Percentiles rank a stretch among this genome's conserved stretches.
Conservation (phyloP, 2,329 filamentous ascomycete species). For the Harringtonia lauricola region DNA sequence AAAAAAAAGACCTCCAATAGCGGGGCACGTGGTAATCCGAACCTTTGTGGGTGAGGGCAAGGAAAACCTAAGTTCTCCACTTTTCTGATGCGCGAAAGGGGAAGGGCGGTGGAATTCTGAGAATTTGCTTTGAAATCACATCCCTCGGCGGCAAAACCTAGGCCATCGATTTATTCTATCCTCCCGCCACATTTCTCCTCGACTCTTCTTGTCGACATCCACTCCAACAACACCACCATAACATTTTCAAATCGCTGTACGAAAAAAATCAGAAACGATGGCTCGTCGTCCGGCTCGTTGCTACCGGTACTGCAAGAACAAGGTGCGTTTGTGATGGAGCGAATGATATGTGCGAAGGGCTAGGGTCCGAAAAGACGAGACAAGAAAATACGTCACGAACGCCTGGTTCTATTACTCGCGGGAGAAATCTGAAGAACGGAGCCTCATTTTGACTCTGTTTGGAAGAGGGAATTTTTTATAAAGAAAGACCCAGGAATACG, state of each 20-base stretch:
- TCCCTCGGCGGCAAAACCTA: constrained; percentile 12
- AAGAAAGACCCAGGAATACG: neutral
- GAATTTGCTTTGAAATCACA: constrained; percentile 44
- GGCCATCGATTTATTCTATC: constrained; percentile 1
- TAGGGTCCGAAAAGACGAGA: neutral
- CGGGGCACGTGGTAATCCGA: constrained; percentile 9
- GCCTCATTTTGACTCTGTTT: neutral
- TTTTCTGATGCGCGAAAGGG: constrained; percentile 8
- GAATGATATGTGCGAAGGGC: no score
- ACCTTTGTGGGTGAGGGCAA: constrained; percentile 9
- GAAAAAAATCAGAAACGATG: constrained; percentile 67
- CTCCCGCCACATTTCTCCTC: constrained; percentile 13
- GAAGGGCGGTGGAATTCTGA: neutral
- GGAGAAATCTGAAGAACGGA: no score
- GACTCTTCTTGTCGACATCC: constrained; percentile 20
- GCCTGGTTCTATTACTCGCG: no score
- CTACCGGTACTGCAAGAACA: constrained; percentile 99
- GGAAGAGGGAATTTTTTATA: neutral
- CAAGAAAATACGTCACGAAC: no score
- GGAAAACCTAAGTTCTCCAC: constrained; percentile 26
- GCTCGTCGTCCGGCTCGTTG: constrained; percentile 98
- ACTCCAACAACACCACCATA: constrained; percentile 28
- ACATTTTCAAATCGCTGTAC: constrained; percentile 5
- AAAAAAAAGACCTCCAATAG: neutral
- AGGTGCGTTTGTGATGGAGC: constrained; percentile 51